Percentiles rank a stretch among this genome's conserved stretches.
These are phyloP conservation scores for Hysterium pulicare DNA, from an alignment of 2,329 filamentous ascomycete species.

Conservation along the genomic window DNA sequence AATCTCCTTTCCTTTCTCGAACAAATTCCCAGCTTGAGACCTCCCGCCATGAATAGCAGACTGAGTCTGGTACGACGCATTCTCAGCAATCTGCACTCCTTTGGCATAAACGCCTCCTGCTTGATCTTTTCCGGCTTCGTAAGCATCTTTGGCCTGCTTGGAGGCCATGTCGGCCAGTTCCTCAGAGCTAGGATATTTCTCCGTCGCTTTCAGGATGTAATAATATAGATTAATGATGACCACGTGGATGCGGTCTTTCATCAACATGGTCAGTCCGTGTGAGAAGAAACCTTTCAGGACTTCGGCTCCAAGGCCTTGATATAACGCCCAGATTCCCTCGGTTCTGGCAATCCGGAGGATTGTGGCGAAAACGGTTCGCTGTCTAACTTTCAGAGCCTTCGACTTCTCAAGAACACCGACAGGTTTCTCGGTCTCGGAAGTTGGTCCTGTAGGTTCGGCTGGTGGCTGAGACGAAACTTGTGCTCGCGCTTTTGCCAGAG, in stretches of 20 bases:
- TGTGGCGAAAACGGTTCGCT: conserved; percentile 59
- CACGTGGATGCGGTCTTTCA: conserved; percentile 74
- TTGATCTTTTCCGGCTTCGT: conserved; percentile 29
- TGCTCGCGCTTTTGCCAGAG: conserved; percentile 75
- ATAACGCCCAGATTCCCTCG: conserved; percentile 68
- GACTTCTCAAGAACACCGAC: conserved; percentile 15
- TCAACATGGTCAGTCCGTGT: conserved; percentile 82
- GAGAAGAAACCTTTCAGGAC: conserved; percentile 80
- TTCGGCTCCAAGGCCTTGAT: conserved; percentile 72
- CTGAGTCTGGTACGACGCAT: too few relatives aligned
- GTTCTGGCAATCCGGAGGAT: conserved; percentile 55
- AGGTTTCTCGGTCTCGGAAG: conserved; percentile 25
- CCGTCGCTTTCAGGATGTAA: conserved; percentile 51
- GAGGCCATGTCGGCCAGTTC: conserved; percentile 35
- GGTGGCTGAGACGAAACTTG: conserved; percentile 56
- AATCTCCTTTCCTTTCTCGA: conserved; percentile 22
- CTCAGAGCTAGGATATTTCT: conserved; percentile 39
- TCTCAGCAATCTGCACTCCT: conserved; percentile 2
- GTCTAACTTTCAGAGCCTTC: conserved; percentile 22
- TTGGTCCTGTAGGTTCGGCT: conserved; percentile 22
- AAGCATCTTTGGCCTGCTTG: conserved; percentile 27
- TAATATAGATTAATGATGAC: conserved; percentile 72
- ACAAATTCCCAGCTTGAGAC: conserved; percentile 21
- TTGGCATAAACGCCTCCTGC: conserved; percentile 8
- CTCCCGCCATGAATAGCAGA: conserved; percentile 16